Percentiles rank a stretch among this genome's conserved stretches.
Conservation (phyloP, 257 asterid species). For the Ilex aquifolium region DNA sequence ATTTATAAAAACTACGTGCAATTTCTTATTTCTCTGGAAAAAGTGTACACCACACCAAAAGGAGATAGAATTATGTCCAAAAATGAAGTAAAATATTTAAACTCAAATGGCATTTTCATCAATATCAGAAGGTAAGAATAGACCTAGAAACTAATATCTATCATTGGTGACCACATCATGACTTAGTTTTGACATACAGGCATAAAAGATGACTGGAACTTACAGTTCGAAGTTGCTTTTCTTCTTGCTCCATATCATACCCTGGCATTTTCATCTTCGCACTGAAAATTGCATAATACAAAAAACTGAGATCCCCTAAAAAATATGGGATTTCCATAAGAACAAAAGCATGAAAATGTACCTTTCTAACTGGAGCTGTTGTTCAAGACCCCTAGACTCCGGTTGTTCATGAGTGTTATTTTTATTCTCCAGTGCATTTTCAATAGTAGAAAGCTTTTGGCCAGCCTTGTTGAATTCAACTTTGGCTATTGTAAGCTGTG, state of each 20-base stretch:
- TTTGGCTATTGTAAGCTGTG: conserved; percentile 27
- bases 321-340: conserved; percentile 6
- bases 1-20: no score
- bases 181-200: no score
- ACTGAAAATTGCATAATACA: conserved; percentile 35
- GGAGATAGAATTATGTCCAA: no score
- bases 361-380: conserved; percentile 42
- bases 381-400: conserved; percentile 30
- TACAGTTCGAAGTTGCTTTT: conserved; percentile 52
- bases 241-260: conserved; percentile 31
- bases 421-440: conserved; percentile 30
- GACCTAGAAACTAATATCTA: no score
- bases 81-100: no score
- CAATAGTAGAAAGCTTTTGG: conserved; percentile 25
- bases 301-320: conserved; percentile 12
- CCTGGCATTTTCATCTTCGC: conserved; percentile 26
- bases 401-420: conserved; percentile 16
- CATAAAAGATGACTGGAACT: conserved; percentile 19
- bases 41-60: no score
- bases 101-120: no score
- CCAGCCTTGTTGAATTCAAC: conserved; percentile 33
- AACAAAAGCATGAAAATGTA: conserved; percentile 14
- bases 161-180: no score
- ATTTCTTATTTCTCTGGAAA: no score
- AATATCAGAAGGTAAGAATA: no score